Base-by-base conservation (phyloP, 257 asterid species). In the Euphrasia confusa region DNA sequence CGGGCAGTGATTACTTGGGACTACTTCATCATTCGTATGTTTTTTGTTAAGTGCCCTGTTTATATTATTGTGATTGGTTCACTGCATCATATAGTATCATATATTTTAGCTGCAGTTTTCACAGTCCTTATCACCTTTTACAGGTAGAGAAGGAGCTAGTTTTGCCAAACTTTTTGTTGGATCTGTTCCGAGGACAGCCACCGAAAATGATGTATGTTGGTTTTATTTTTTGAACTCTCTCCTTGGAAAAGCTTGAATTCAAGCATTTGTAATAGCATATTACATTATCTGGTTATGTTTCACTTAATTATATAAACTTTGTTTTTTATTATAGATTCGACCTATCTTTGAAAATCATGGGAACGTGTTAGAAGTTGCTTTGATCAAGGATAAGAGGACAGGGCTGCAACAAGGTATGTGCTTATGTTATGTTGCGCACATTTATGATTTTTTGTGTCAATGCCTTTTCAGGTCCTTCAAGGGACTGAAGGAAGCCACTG, bases 361-460 rank as follows among this genome's bases (percentile, higher is more conserved):
- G 57, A 75, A 37, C 13, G 95, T 91, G 67, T 60, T 91, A 61
- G 98, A 91, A 81, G 95, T 91, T 72, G 97, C 96, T 71, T 67
- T 88, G 77, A 91, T 91, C 70, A 88, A 77, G 82, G 97, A 91
- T 77, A 91, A 81, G 86, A 84, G 89, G 75, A 91, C 96, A 39
- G 98, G 98, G 52, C 90, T 78, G 67, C 98, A 87, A 61, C 98
- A 91, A 91, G 98, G 98, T 91, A 81, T 75, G 95, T 73, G 50
- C 61, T 57, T 61, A 24, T 69, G 53, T 39, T 45, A n/a, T 67
- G 42, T 57, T 21, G 24, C 61, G 56, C 47, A 1, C 68, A 37
- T 61, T 61, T 66, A 44, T 68, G 40, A 64, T 78, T 64, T 68
- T 37, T 18, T 72, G 40, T 76, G 67, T 30, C 63, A 72, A 58